phyloP scores from a whole-genome alignment of 176 grass and related monocot genomes.

The Pharus latifolius region DNA sequence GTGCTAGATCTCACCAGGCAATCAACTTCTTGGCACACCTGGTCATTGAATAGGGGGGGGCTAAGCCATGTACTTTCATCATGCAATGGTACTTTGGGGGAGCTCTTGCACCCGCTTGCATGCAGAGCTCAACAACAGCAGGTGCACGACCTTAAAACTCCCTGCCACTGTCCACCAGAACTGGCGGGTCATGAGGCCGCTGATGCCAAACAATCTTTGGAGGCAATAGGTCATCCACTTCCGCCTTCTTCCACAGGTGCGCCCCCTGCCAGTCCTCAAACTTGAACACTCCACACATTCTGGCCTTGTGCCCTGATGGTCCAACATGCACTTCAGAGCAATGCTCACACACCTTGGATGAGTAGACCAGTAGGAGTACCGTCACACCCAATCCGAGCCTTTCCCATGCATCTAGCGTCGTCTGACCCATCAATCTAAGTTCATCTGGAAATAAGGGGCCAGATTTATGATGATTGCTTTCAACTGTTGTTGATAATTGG shows the following conservation, averaged over 20 bases:
- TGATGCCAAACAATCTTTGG: slow-evolving; percentile 74
- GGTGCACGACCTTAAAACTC: slow-evolving; percentile 82
- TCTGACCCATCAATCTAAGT: slow-evolving; percentile 47
- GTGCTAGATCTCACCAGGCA: neutral
- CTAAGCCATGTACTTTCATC: slow-evolving; percentile 74
- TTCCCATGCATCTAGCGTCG: slow-evolving; percentile 79
- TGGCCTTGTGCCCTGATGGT: slow-evolving; percentile 67
- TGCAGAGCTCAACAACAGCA: slow-evolving; percentile 71
- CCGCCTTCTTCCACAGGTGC: slow-evolving; percentile 73
- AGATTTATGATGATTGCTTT: neutral
- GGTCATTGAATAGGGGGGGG: slow-evolving; percentile 20
- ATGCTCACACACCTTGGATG: slow-evolving; percentile 67
- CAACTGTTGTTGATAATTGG: neutral
- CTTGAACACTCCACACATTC: slow-evolving; percentile 81
- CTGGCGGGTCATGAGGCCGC: slow-evolving; percentile 63
- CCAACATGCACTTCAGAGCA: slow-evolving; percentile 89
- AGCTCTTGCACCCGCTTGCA: slow-evolving; percentile 64
- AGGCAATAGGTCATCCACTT: slow-evolving; percentile 69
- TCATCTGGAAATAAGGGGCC: slow-evolving; percentile 10
- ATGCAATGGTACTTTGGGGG: slow-evolving; percentile 49
- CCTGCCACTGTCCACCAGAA: slow-evolving; percentile 50
- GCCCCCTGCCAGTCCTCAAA: slow-evolving; percentile 64
- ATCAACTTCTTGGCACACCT: neutral
- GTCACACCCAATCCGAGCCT: slow-evolving; percentile 58
- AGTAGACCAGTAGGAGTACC: slow-evolving; percentile 76